A percentile compares a stretch with the other conserved stretches of the same genome.
These are phyloP conservation scores for Lodderomyces metapsilosis DNA, from an alignment of 1,139 yeast species.

Conservation along the genomic window DNA sequence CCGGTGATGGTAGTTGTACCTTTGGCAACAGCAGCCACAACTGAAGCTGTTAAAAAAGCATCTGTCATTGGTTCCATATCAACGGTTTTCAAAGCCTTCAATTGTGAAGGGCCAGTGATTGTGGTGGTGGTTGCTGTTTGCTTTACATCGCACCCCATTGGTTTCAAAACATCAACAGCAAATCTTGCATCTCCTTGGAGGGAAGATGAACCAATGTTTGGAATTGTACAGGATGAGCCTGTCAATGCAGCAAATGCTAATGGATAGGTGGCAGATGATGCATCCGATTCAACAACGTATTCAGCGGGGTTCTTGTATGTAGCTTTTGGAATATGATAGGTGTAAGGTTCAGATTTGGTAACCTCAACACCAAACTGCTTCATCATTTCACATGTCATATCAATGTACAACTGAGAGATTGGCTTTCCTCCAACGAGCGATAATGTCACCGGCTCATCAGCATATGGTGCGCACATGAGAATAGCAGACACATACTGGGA, in stretches of 20 bases:
- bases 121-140: constrained; percentile 87
- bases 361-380: constrained; percentile 81
- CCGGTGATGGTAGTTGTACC: constrained; percentile 81
- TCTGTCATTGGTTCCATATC: constrained; percentile 99
- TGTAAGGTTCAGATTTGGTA: constrained; percentile 71
- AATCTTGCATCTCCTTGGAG: constrained; percentile 97
- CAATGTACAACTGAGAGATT: constrained; percentile 90
- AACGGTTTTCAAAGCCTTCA: constrained; percentile 69
- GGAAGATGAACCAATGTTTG: constrained; percentile 89
- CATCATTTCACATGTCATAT: constrained; percentile 98
- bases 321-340: constrained; percentile 89
- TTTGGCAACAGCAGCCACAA: constrained; percentile 88
- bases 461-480: constrained; percentile 97
- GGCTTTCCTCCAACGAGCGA: constrained; percentile 95
- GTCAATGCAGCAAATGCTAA: constrained; percentile 98
- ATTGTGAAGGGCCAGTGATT: constrained; percentile 78
- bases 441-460: constrained; percentile 81
- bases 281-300: constrained; percentile 93
- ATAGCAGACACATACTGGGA: constrained; percentile 97
- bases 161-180: constrained; percentile 86
- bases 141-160: constrained; percentile 91
- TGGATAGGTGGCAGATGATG: constrained; percentile 98
- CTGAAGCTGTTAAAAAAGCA: constrained; percentile 95
- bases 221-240: constrained; percentile 88
- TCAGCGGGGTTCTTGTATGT: constrained; percentile 75